phyloP scores from a whole-genome alignment of 345 rosid genomes.

The Lenwebbia sp. region DNA sequence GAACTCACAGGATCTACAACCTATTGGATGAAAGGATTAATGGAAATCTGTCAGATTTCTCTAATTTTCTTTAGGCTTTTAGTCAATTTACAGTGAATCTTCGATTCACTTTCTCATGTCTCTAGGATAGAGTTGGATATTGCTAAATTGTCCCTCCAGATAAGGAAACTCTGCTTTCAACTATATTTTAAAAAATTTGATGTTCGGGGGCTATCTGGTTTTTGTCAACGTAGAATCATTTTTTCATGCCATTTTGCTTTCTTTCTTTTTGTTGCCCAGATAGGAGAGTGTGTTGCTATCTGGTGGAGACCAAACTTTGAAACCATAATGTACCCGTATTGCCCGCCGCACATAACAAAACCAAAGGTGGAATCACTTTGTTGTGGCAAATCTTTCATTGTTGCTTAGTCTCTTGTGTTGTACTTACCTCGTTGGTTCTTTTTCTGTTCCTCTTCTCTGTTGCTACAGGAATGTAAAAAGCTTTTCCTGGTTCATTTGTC shows the following conservation, averaged over 20 bases:
- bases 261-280: conserved; percentile 22
- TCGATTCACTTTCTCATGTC: not conserved
- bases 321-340: conserved; percentile 92
- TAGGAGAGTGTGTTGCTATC: conserved; percentile 89
- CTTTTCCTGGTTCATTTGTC: conserved; percentile 87
- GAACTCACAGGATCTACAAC: not conserved
- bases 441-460: not conserved
- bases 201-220: not conserved
- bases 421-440: not conserved
- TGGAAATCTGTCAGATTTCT: not conserved
- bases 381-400: not conserved
- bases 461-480: conserved; percentile 88
- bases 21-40: not conserved
- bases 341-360: conserved; percentile 92
- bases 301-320: conserved; percentile 99
- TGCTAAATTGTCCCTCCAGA: not conserved
- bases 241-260: not conserved
- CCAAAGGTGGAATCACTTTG: conserved; percentile 51
- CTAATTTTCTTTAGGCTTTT: not conserved
- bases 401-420: not conserved
- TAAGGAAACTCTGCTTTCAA: not conserved
- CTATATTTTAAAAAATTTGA: not conserved
- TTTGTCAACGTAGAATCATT: not conserved
- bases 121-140: not conserved
- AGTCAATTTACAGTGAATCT: not conserved